These are phyloP conservation scores for Colletotrichum brevisporum DNA, from an alignment of 2,329 filamentous ascomycete species.

Conservation along the genomic window DNA sequence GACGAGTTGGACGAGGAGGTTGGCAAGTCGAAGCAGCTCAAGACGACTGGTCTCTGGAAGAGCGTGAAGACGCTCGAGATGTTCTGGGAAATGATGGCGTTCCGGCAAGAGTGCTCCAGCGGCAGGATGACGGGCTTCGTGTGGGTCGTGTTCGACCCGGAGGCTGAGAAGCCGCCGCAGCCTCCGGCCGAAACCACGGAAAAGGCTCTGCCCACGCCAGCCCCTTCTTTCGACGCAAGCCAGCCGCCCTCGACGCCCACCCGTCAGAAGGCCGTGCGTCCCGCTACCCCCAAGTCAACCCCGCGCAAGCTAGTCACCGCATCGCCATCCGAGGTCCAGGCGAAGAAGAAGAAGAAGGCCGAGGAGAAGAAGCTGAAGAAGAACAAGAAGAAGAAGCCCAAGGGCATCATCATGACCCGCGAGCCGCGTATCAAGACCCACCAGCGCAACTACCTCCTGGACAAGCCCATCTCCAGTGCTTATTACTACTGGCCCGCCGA, in stretches of 20 bases:
- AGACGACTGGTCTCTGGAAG: constrained; percentile 80
- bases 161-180: constrained; percentile 36
- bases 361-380: constrained; percentile 52
- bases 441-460: constrained; percentile 63
- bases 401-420: constrained; percentile 74
- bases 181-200: constrained; percentile 10
- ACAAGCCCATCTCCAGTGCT: constrained; percentile 66
- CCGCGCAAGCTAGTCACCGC: constrained; percentile 51
- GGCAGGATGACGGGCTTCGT: constrained; percentile 94
- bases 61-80: constrained; percentile 87
- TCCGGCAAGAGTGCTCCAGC: constrained; percentile 93
- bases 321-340: constrained; percentile 15
- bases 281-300: constrained; percentile 50
- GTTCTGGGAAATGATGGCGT: constrained; percentile 99
- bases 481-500: constrained; percentile 77
- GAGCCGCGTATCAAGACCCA: constrained; percentile 75
- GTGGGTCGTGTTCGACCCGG: constrained; percentile 87
- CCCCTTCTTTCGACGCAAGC: constrained; percentile 46
- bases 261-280: constrained; percentile 43
- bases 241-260: constrained; percentile 51
- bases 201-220: constrained; percentile 46
- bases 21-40: constrained; percentile 67
- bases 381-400: constrained; percentile 64
- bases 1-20: constrained; percentile 91
- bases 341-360: constrained; percentile 50